Percentiles rank a stretch among this genome's conserved stretches.
Evolutionary conservation across 306 rosid species (phyloP).

Genomic region (Lathyrus tuberosus): DNA sequence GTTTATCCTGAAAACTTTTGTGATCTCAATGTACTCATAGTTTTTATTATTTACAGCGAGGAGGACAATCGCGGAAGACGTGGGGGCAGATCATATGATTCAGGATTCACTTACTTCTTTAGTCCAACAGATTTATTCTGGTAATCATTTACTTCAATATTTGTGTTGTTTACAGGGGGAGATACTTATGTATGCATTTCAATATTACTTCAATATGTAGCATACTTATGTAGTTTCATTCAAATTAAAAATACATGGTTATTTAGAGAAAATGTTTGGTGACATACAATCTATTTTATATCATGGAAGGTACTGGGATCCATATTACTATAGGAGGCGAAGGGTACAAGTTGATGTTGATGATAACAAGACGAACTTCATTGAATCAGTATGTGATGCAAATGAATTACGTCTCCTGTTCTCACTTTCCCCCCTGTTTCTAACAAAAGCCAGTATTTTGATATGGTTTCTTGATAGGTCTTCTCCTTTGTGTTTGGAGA

Average conservation of each 20-base stretch:
- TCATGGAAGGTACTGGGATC: conserved; percentile 94
- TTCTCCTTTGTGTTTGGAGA: conserved; percentile 98
- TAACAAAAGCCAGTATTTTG: conserved; percentile 28
- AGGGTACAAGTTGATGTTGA: conserved; percentile 60
- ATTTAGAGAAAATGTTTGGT: conserved; percentile 35
- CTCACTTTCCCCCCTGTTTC: neutral
- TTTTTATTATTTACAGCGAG: conserved; percentile 59
- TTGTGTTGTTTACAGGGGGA: neutral
- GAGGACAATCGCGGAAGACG: conserved; percentile 96
- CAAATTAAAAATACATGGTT: neutral
- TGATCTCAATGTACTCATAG: conserved; percentile 32
- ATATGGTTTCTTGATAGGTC: conserved; percentile 53
- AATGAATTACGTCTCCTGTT: conserved; percentile 31
- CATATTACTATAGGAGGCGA: conserved; percentile 84
- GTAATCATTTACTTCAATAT: conserved; percentile 47
- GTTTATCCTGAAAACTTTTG: conserved; percentile 7
- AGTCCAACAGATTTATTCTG: conserved; percentile 86
- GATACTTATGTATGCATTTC: neutral
- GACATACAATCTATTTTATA: conserved; percentile 28
- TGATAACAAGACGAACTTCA: conserved; percentile 75
- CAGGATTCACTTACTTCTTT: conserved; percentile 74
- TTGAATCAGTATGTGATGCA: conserved; percentile 81
- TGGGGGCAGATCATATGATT: conserved; percentile 79
- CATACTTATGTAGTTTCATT: conserved; percentile 18
- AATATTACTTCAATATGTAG: neutral